A percentile compares a stretch with the other conserved stretches of the same genome.
Evolutionary conservation across 2,329 filamentous ascomycete species (phyloP).

Genomic region (Magnaporthiopsis rhizophila): DNA sequence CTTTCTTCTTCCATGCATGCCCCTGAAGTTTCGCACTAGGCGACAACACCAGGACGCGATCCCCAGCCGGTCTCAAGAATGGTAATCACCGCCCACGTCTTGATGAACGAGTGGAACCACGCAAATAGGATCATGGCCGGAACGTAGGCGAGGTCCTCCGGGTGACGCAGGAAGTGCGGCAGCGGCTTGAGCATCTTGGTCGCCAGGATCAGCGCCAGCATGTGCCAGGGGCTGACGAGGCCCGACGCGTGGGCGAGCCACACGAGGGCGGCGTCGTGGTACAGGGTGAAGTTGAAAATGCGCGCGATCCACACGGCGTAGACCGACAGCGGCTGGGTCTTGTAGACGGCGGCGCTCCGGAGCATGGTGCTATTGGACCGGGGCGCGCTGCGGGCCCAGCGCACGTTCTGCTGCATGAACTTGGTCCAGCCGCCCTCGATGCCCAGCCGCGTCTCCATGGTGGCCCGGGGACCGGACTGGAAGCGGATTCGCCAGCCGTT

Average conservation of each 20-base stretch:
- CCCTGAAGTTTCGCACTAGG: too few species aligned
- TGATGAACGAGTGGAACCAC: slow-evolving; percentile 50
- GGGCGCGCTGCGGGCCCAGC: slow-evolving; percentile 53
- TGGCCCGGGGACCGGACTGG: slow-evolving; percentile 37
- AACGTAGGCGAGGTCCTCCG: slow-evolving; percentile 41
- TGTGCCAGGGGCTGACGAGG: slow-evolving; percentile 9
- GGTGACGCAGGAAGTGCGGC: slow-evolving; percentile 42
- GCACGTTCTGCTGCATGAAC: slow-evolving; percentile 43
- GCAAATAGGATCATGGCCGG: slow-evolving; percentile 43
- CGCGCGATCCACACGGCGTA: slow-evolving; percentile 48
- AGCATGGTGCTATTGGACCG: slow-evolving; percentile 40
- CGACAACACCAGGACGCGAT: slow-evolving; percentile 1
- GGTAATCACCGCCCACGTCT: slow-evolving; percentile 46
- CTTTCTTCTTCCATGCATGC: too few species aligned
- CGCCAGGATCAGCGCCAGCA: slow-evolving; percentile 39
- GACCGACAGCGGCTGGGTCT: slow-evolving; percentile 39
- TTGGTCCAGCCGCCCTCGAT: slow-evolving; percentile 25
- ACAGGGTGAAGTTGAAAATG: slow-evolving; percentile 46
- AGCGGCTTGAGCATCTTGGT: slow-evolving; percentile 51
- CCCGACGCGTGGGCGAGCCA: slow-evolving; percentile 14
- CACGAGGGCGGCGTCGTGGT: slow-evolving; percentile 40
- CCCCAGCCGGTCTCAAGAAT: slow-evolving; percentile 37
- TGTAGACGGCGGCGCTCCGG: background rate
- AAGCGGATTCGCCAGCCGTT: slow-evolving; percentile 45
- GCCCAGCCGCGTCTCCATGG: slow-evolving; percentile 46